phyloP scores from a whole-genome alignment of 2,329 filamentous ascomycete genomes.

The Neoascochyta sp. region DNA sequence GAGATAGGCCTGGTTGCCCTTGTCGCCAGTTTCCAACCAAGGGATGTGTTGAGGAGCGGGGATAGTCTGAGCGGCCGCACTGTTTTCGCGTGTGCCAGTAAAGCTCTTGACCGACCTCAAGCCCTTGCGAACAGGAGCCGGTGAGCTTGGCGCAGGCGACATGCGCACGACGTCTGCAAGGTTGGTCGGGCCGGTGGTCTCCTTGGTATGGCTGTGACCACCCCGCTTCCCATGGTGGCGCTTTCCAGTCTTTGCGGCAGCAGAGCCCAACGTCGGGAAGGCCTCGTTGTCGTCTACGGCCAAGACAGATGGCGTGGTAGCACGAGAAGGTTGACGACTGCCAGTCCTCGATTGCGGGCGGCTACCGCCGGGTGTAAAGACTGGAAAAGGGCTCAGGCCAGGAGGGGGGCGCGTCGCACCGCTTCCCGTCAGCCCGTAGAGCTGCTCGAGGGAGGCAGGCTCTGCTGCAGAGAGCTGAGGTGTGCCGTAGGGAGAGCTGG shows the following conservation, averaged over 20 bases:
- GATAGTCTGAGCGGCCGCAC: constrained; percentile 76
- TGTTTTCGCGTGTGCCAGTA: constrained; percentile 69
- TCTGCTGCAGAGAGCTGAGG: constrained; percentile 41
- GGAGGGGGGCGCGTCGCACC: constrained; percentile 58
- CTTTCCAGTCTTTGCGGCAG: constrained; percentile 70
- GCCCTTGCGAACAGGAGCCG: constrained; percentile 54
- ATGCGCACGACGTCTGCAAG: constrained; percentile 94
- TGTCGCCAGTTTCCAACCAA: constrained; percentile 91
- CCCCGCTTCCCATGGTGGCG: constrained; percentile 92
- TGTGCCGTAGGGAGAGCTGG: constrained; percentile 42
- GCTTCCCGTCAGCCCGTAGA: constrained; percentile 37
- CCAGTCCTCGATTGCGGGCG: constrained; percentile 76
- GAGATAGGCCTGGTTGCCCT: constrained; percentile 88
- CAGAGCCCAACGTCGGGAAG: constrained; percentile 83
- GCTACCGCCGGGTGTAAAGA: constrained; percentile 55
- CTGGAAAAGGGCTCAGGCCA: constrained; percentile 62
- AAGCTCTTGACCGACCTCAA: constrained; percentile 64
- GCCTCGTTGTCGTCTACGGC: constrained; percentile 92
- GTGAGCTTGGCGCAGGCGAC: constrained; percentile 77
- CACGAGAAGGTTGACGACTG: constrained; percentile 71
- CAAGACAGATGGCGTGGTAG: constrained; percentile 62
- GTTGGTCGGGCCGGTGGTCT: constrained; percentile 60
- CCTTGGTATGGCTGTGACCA: constrained; percentile 64
- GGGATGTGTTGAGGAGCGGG: constrained; percentile 86
- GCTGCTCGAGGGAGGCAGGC: constrained; percentile 41